phyloP scores from a whole-genome alignment of 2,329 filamentous ascomycete genomes.

The Aureobasidium sp. region DNA sequence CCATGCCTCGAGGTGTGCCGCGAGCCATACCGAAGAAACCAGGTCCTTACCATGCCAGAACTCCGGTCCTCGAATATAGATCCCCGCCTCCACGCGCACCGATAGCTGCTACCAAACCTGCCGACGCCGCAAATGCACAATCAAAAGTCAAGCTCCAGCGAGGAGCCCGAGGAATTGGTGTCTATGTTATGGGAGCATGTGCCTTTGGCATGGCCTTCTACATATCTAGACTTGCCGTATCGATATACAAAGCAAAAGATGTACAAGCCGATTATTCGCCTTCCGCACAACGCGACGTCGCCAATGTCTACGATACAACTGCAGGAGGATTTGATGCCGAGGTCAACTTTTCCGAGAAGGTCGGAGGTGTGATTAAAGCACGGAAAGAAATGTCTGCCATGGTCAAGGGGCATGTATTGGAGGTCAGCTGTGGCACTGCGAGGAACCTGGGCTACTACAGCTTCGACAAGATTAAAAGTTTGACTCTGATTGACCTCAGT shows the following conservation, averaged over 20 bases:
- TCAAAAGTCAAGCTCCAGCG: constrained; percentile 5
- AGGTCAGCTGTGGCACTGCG: constrained; percentile 44
- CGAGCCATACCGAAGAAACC: constrained; percentile 9
- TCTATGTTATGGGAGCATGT: constrained; percentile 18
- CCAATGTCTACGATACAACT: constrained; percentile 39
- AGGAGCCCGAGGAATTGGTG: constrained; percentile 10
- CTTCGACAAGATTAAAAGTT: constrained; percentile 30
- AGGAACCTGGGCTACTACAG: constrained; percentile 42
- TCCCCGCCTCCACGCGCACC: neutral
- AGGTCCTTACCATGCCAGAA: constrained; percentile 10
- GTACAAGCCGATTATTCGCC: neutral
- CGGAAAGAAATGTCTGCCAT: constrained; percentile 35
- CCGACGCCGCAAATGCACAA: constrained; percentile 21
- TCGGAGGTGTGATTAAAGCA: constrained; percentile 35
- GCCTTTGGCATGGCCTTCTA: constrained; percentile 38
- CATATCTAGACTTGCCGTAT: constrained; percentile 31
- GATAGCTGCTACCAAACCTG: neutral
- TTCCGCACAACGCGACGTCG: constrained; percentile 33
- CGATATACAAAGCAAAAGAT: constrained; percentile 19
- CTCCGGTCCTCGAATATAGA: neutral
- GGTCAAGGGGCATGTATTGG: constrained; percentile 42
- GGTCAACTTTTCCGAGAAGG: constrained; percentile 37
- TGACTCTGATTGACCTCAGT: constrained; percentile 44
- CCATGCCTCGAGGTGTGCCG: constrained; percentile 11
- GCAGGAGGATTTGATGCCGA: constrained; percentile 43